Percentiles rank a stretch among this genome's conserved stretches.
Conservation (phyloP, 1,139 yeast genomes). For the Meyerozyma sp. region DNA sequence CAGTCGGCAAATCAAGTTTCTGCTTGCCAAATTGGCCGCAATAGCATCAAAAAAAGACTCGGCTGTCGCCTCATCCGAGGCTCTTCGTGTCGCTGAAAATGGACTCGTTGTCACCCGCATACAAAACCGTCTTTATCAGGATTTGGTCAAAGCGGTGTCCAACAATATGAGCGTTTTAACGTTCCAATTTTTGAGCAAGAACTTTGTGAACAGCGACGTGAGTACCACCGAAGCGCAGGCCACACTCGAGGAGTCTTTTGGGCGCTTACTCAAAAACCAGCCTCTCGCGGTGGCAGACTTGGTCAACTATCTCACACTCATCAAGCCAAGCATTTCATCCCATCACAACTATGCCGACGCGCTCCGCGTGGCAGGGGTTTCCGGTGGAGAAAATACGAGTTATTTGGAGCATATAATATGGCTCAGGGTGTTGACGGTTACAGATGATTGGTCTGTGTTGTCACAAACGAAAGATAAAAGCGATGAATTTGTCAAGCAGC, state of each 20-base stretch:
- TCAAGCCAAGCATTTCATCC: conserved; percentile 28
- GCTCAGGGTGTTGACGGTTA: conserved; percentile 54
- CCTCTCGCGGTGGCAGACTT: conserved; percentile 43
- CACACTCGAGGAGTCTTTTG: conserved; percentile 26
- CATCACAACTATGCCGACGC: conserved; percentile 30
- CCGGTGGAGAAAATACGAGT: conserved; percentile 19
- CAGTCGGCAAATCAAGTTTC: conserved; percentile 54
- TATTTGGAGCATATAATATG: conserved; percentile 40
- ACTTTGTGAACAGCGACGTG: conserved; percentile 19
- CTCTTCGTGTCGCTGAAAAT: conserved; percentile 41
- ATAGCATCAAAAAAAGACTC: conserved; percentile 21
- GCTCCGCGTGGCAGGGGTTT: conserved; percentile 24
- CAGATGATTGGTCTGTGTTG: conserved; percentile 52
- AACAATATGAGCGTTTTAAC: conserved; percentile 17
- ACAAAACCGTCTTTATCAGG: conserved; percentile 36
- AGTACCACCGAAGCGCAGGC: conserved; percentile 10
- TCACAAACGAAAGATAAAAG: conserved; percentile 35
- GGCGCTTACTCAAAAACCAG: conserved; percentile 30
- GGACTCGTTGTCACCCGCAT: conserved; percentile 43
- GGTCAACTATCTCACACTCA: conserved; percentile 52
- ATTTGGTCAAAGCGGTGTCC: conserved; percentile 22
- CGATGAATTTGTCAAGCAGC: conserved; percentile 38
- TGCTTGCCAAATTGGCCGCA: conserved; percentile 62
- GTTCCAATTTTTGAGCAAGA: conserved; percentile 13
- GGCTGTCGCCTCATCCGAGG: conserved; percentile 14